These are phyloP conservation scores for Xerocomus brunneocitrinus DNA, from an alignment of 768 basidiomycete genomes.

Conservation along the genomic window DNA sequence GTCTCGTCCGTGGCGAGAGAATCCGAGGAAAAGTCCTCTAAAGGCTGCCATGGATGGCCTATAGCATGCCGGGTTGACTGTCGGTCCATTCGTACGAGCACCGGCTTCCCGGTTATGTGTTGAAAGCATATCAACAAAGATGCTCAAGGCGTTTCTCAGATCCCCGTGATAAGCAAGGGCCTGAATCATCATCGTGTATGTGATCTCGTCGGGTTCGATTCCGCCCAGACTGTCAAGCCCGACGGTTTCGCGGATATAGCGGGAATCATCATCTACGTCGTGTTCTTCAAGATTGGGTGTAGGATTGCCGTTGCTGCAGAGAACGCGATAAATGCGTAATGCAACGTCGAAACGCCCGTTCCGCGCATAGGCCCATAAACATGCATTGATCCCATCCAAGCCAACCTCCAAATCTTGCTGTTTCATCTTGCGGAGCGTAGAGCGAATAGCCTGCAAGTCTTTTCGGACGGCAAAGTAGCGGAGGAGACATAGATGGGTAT, in stretches of 20 bases:
- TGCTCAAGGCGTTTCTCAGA: conserved; percentile 47
- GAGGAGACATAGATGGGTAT: conserved; percentile 59
- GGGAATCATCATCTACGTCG: conserved; percentile 34
- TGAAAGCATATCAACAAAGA: conserved; percentile 66
- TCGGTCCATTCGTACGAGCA: conserved; percentile 25
- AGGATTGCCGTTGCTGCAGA: conserved; percentile 50
- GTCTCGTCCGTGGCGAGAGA: conserved; percentile 51
- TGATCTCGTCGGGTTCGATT: conserved; percentile 57
- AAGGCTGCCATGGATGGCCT: conserved; percentile 52
- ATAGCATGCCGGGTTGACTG: conserved; percentile 30
- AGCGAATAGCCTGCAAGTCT: conserved; percentile 51
- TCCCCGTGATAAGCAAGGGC: conserved; percentile 67
- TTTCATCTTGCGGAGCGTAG: conserved; percentile 49
- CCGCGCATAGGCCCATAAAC: conserved; percentile 63
- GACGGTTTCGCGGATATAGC: conserved; percentile 39
- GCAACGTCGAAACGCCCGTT: conserved; percentile 53
- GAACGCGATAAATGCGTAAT: conserved; percentile 54
- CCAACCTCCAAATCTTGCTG: conserved; percentile 49
- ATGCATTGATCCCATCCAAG: conserved; percentile 64
- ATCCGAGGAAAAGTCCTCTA: conserved; percentile 73
- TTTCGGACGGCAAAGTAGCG: conserved; percentile 47
- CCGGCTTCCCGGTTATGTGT: conserved; percentile 38
- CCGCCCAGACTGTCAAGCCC: conserved; percentile 40
- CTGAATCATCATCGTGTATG: conserved; percentile 69
- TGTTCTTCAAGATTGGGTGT: conserved; percentile 32